Conservation (phyloP, 768 basidiomycete species). For the Suillus placidus region DNA sequence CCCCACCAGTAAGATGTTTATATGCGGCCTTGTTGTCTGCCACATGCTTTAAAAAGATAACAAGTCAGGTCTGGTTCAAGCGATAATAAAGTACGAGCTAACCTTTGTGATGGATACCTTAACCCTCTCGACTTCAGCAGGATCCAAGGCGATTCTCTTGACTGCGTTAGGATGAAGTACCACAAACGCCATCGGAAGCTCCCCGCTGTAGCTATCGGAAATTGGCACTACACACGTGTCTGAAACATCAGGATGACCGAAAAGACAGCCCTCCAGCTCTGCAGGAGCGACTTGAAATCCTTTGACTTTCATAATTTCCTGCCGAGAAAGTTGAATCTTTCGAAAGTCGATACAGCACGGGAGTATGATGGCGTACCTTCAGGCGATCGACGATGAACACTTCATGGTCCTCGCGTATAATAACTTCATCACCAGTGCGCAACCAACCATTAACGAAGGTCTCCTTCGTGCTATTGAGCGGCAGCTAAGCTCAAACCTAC, state of each 20-base stretch:
- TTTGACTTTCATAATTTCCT: conserved; percentile 71
- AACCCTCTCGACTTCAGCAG: conserved; percentile 35
- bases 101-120: conserved; percentile 54
- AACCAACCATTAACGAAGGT: conserved; percentile 78
- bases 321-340: conserved; percentile 13
- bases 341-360: neutral
- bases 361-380: conserved; percentile 43
- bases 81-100: conserved; percentile 2
- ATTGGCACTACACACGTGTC: conserved; percentile 68
- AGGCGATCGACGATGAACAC: conserved; percentile 64
- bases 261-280: conserved; percentile 68
- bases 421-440: conserved; percentile 67
- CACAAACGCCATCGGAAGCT: conserved; percentile 71
- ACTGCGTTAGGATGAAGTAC: conserved; percentile 50
- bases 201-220: conserved; percentile 72
- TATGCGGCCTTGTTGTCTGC: conserved; percentile 57
- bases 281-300: conserved; percentile 80
- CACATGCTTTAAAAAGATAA: conserved; percentile 44
- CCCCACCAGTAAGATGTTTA: conserved; percentile 61
- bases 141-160: conserved; percentile 33
- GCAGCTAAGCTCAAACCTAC: neutral
- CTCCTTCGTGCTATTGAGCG: conserved; percentile 56
- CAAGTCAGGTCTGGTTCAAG: conserved; percentile 6
- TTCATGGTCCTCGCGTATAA: conserved; percentile 55
- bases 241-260: conserved; percentile 59